Evolutionary conservation across 768 basidiomycete genomes (phyloP), one percentile per base, ranked within the genome.

Genomic region (Mycena belliarum): DNA sequence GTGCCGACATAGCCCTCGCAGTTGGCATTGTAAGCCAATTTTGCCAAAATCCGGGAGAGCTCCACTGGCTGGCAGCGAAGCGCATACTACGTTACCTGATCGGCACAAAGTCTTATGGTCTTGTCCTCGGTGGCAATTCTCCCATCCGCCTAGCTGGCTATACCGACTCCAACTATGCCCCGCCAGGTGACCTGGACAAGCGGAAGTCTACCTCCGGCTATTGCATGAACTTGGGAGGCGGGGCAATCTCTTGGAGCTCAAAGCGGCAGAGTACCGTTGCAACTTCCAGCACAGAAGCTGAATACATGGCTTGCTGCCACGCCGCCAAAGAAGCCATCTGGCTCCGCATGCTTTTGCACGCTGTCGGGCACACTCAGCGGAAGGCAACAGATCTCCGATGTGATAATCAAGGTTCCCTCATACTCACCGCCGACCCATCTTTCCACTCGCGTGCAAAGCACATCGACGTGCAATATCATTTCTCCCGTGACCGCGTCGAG

Each of bases 41-140:
- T 57, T 51, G 46, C 21, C 28, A 43, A 14, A 62, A 67, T 38
- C 66, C 69, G 8, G 66, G 66, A 0, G 18, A 33, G 2, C 35
- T 37, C 0, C 74, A 76, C 52, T 73, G 70, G 72, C 59, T 65
- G 2, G 70, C 72, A 1, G 66, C 69, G 20, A 71, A 74, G 49
- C 69, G 66, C 44, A 42, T 75, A 33, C 61, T 72, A 16, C 55
- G 66, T 4, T 75, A 73, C 49, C 55, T 75, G 42, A 66, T 65
- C 37, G 72, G 74, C 15, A 71, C 73, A 18, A 44, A 52, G 38
- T 42, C 26, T 24, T 38, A 26, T 18, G 1, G 9, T 4, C 48
- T 57, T 0, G 42, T 44, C 0, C 42, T 43, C 3, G 55, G 55
- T 12, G 55, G 44, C 12, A 0, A 0, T 1, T n/a, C 25, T n/a